Evolutionary conservation across 352 stramenopile genomes (phyloP), one percentile per base, ranked within the genome.

Genomic region (Phytophthora brassicae): DNA sequence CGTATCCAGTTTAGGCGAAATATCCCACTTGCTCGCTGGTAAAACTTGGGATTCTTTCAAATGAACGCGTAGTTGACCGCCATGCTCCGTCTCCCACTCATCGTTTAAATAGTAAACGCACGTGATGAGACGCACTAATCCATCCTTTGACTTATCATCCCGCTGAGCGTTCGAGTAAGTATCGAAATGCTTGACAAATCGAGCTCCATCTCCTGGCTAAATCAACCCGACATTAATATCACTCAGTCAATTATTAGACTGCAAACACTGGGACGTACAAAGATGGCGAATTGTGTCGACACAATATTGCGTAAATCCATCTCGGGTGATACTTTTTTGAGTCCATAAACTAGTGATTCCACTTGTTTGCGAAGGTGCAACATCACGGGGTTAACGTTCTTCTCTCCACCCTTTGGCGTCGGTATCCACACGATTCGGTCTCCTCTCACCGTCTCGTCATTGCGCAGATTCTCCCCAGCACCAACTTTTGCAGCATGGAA

Each of bases 101-200:
- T 79, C 69, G 60, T 96, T 96, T 19, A 96, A 53, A 64, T 96
- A 97, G 53, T 95, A 94, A 1, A 97, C 69, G 26, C 83, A 93
- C 11, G 87, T 97, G 22, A 97, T 54, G 12, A 83, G 64, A 11
- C 81, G 81, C 16, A 85, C 63, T 17, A 89, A 66, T 3, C 49
- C 46, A 53, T 65, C 39, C 20, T 64, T 56, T 1, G 24, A 57
- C 6, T 47, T 46, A 1, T 29, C 51, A 19, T 38, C 48, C 13
- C 17, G 16, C 33, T 84, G 75, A 0, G 51, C 60, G 1, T 69
- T 83, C 17, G 75, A 70, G 48, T 88, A 84, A 6, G 81, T 90
- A 48, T 90, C 84, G 0, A 80, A 79, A 64, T 92, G 81, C 55
- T 78, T 81, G 16, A 89, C 74, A 60, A 92, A 90, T 16, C 81